Evolutionary conservation across 169 alveolate genomes (phyloP).

Genomic region (Plasmodium malariae): DNA sequence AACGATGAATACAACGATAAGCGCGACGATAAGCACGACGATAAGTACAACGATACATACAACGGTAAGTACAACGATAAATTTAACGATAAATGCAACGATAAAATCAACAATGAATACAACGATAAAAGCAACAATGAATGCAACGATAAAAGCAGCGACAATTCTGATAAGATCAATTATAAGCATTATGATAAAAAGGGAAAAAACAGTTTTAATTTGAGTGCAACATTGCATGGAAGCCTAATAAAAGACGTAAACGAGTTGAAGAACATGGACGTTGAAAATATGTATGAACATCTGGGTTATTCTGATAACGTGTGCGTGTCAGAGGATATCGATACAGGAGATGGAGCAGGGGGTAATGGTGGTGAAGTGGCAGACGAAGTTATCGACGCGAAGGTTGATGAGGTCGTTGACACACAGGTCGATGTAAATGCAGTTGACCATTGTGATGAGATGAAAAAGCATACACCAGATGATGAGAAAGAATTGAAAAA

Average conservation of each 20-base stretch:
- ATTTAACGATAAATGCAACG: too few species aligned
- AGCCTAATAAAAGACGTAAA: conserved; percentile 25
- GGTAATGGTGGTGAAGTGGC: background rate
- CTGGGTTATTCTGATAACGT: background rate
- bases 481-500: too few species aligned
- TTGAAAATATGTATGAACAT: conserved; percentile 59
- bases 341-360: background rate
- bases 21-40: too few species aligned
- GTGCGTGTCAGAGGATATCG: background rate
- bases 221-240: background rate
- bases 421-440: too few species aligned
- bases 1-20: too few species aligned
- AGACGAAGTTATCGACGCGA: background rate
- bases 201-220: background rate
- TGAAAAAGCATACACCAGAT: background rate
- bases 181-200: background rate
- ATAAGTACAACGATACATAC: too few species aligned
- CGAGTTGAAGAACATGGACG: conserved; percentile 39
- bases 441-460: too few species aligned
- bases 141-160: background rate
- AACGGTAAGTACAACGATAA: too few species aligned
- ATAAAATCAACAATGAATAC: too few species aligned
- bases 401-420: background rate
- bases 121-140: too few species aligned
- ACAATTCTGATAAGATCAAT: background rate